Evolutionary conservation across 805 yeast species (phyloP).

Genomic region (Myxozyma melibiosi): DNA sequence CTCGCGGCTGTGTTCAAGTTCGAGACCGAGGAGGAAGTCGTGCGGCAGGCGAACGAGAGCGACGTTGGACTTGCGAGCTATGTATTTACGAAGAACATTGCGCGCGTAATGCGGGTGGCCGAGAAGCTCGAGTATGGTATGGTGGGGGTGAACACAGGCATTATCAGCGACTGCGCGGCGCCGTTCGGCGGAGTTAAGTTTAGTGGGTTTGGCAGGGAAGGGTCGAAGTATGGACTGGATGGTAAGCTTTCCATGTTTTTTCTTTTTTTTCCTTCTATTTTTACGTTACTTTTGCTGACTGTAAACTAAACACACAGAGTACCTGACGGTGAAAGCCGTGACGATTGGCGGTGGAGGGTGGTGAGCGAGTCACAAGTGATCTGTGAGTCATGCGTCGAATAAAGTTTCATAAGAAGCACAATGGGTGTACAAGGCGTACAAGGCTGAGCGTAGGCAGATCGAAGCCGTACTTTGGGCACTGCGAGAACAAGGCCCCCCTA

Average conservation of each 20-base stretch:
- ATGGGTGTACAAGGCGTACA: too few relatives aligned
- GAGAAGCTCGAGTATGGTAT: conserved; percentile 75
- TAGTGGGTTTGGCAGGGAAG: conserved; percentile 74
- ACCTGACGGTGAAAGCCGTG: conserved; percentile 25
- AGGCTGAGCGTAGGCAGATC: too few relatives aligned
- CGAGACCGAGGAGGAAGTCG: conserved; percentile 62
- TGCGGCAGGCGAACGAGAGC: conserved; percentile 63
- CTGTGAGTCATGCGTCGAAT: too few relatives aligned
- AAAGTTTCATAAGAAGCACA: too few relatives aligned
- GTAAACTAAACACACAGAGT: conserved; percentile 22
- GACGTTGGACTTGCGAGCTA: conserved; percentile 80
- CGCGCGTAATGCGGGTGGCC: conserved; percentile 60
- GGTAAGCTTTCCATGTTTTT: conserved; percentile 41
- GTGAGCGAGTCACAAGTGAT: not conserved
- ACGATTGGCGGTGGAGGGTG: conserved; percentile 19
- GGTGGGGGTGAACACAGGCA: conserved; percentile 80
- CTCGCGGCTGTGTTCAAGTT: conserved; percentile 71
- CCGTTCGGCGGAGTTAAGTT: conserved; percentile 65
- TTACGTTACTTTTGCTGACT: too few relatives aligned
- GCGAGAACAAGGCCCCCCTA: too few relatives aligned
- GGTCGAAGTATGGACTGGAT: conserved; percentile 62
- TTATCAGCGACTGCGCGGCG: conserved; percentile 57
- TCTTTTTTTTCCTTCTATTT: too few relatives aligned
- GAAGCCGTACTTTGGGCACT: too few relatives aligned
- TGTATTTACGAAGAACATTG: conserved; percentile 60